These are phyloP conservation scores for Rhizopogon vulgaris DNA, from an alignment of 768 basidiomycete species.

Conservation along the genomic window DNA sequence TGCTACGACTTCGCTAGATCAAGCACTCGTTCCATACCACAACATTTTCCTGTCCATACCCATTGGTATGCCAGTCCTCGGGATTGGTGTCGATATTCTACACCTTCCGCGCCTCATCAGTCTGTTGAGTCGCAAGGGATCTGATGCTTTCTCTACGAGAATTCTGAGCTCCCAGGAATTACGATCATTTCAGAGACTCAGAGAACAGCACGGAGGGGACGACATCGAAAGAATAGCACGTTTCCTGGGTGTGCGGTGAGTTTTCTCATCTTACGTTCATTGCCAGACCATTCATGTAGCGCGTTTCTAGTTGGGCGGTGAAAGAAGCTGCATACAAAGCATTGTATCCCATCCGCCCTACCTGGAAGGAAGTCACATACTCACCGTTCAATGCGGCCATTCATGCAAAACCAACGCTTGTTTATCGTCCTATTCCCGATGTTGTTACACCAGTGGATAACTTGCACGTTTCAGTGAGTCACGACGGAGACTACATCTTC, in stretches of 20 bases:
- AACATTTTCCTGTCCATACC: background rate
- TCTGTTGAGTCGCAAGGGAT: constrained; percentile 43
- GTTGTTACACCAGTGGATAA: background rate
- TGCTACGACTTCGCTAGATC: no score
- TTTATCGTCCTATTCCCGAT: constrained; percentile 10
- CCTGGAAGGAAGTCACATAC: constrained; percentile 73
- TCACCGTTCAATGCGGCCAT: constrained; percentile 25
- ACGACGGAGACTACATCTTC: constrained; percentile 75
- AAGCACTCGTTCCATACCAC: background rate
- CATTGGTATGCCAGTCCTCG: constrained; percentile 52
- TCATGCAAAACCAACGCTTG: constrained; percentile 38
- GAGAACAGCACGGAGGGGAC: constrained; percentile 5
- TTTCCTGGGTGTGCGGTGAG: constrained; percentile 73
- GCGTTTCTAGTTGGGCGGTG: constrained; percentile 57
- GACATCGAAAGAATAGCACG: constrained; percentile 20
- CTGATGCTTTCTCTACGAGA: constrained; percentile 45
- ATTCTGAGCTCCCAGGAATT: constrained; percentile 54
- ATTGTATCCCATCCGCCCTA: constrained; percentile 58
- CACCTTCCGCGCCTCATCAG: constrained; percentile 58
- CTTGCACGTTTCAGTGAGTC: constrained; percentile 71
- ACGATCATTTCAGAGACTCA: constrained; percentile 21
- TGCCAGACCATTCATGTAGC: background rate
- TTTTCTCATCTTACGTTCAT: background rate
- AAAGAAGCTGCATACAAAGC: constrained; percentile 91
- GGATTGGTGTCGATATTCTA: constrained; percentile 73